Base-by-base conservation (phyloP, 495 filamentous ascomycete species). In the Penicillium diatomitis region DNA sequence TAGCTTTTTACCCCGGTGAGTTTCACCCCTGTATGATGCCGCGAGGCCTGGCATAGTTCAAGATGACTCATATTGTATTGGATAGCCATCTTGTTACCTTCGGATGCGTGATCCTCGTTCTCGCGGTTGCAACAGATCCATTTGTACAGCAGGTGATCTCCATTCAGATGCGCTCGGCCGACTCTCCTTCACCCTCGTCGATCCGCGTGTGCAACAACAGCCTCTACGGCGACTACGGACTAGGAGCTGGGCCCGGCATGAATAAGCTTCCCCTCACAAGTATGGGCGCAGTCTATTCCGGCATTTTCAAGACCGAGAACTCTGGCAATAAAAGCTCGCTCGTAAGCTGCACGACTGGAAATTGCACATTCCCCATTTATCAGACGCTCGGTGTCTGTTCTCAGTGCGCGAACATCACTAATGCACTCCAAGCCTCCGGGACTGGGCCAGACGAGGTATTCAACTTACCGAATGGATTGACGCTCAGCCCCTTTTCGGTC, bases 111-210 rank as follows among this genome's bases (percentile, higher is more conserved):
- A 55, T 70, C 4, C 47, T 70, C 5, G 56, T 75, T n/a, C 48
- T 71, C 0, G 57, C 63, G 7, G 59, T 73, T 7, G 64, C 64
- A 0, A 65, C 67, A 39, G 67, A 68, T 31, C 69, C 75, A 7
- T 68, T 77, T 40, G 68, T 70, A 6, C 73, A 77, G 45, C 68
- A 69, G 44, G 62, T 71, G 34, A 66, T 77, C 39, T 40, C 42
- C 40, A 58, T 55, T 61, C 67, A 57, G 28, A 37, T 54, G 34
- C 55, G 50, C 36, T 49, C 57, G 2, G 40, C 59, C 35, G 52
- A 53, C 20, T 12, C 54, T 3, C 34, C 50, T 7, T 48, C 48
- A 5, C 38, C 38, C 31, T 54, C 58, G 2, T 56, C 56, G 6
- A 57, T 65, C 11, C 55, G 61, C 20, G 37, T 58, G 6, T 63